These are phyloP conservation scores for Aspergillus proliferans DNA, from an alignment of 2,329 filamentous ascomycete genomes.

Conservation along the genomic window DNA sequence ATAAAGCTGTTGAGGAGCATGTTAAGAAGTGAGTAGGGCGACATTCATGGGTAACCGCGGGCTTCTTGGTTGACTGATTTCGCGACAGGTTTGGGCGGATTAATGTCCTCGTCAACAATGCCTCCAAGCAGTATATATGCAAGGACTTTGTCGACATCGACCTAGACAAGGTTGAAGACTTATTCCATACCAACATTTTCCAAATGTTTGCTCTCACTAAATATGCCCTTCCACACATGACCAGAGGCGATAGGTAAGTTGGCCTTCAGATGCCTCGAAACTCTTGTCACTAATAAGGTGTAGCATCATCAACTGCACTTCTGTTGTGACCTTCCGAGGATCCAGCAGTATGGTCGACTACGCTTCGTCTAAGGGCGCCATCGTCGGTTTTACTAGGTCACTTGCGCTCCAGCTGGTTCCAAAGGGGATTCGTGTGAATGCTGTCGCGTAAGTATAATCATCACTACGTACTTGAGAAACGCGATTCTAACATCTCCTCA, in stretches of 20 bases:
- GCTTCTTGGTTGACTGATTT: background rate
- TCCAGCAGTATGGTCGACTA: slow-evolving; percentile 50
- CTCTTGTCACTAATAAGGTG: background rate
- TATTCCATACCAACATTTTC: slow-evolving; percentile 53
- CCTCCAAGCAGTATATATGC: slow-evolving; percentile 51
- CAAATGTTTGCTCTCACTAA: slow-evolving; percentile 57
- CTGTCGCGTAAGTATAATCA: slow-evolving; percentile 30
- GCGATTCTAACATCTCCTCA: slow-evolving; percentile 6
- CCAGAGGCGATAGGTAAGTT: slow-evolving; percentile 42
- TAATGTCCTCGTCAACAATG: slow-evolving; percentile 54
- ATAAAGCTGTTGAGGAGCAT: slow-evolving; percentile 48
- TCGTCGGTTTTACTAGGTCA: slow-evolving; percentile 50
- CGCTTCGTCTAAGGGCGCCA: slow-evolving; percentile 53
- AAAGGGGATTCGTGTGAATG: slow-evolving; percentile 53
- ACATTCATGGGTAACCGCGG: background rate
- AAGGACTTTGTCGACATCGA: slow-evolving; percentile 50
- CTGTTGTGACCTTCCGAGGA: slow-evolving; percentile 50
- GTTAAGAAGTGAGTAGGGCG: slow-evolving; percentile 38
- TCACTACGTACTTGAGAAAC: background rate
- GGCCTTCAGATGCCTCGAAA: background rate
- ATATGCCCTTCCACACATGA: slow-evolving; percentile 52
- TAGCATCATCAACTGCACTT: slow-evolving; percentile 54
- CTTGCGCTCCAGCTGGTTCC: slow-evolving; percentile 49
- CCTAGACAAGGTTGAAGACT: slow-evolving; percentile 50
- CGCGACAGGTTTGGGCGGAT: slow-evolving; percentile 34